Evolutionary conservation across 257 asterid genomes (phyloP).

Genomic region (Capsicum rhomboideum): DNA sequence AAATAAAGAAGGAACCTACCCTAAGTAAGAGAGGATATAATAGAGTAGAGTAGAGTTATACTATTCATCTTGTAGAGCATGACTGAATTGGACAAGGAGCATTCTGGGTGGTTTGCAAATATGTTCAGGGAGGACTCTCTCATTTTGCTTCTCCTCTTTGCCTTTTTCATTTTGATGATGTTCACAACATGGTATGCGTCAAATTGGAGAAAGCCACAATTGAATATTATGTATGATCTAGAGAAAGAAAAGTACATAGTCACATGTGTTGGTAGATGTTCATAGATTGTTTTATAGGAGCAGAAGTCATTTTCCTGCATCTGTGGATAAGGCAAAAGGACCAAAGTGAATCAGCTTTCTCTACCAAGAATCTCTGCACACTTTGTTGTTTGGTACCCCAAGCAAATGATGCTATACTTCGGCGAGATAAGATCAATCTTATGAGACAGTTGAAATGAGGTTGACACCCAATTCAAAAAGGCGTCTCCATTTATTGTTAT

Average conservation of each 20-base stretch:
- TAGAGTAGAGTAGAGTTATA: too few species aligned
- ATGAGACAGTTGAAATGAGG: not conserved
- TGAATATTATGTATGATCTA: conserved; percentile 61
- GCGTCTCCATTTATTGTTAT: not conserved
- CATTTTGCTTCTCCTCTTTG: conserved; percentile 35
- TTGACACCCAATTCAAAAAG: not conserved
- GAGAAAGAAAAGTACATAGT: conserved; percentile 94
- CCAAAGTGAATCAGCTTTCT: not conserved
- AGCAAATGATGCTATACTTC: too few species aligned
- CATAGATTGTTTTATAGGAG: conserved; percentile 20
- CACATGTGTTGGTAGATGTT: conserved; percentile 58
- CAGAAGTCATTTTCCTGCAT: conserved; percentile 3
- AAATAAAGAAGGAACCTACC: too few species aligned
- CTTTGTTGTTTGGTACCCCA: too few species aligned
- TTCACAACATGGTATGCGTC: conserved; percentile 35
- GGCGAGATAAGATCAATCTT: too few species aligned
- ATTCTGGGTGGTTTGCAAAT: conserved; percentile 29
- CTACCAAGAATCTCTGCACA: too few species aligned
- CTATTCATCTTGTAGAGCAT: conserved; percentile 64
- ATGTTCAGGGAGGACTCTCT: conserved; percentile 30
- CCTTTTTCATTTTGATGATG: conserved; percentile 31
- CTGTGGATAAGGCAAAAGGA: conserved; percentile 26
- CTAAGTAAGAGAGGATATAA: too few species aligned
- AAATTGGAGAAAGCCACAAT: conserved; percentile 65
- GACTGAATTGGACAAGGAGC: conserved; percentile 24